Evolutionary conservation across 345 rosid genomes (phyloP).

Genomic region (Acer saccharum): DNA sequence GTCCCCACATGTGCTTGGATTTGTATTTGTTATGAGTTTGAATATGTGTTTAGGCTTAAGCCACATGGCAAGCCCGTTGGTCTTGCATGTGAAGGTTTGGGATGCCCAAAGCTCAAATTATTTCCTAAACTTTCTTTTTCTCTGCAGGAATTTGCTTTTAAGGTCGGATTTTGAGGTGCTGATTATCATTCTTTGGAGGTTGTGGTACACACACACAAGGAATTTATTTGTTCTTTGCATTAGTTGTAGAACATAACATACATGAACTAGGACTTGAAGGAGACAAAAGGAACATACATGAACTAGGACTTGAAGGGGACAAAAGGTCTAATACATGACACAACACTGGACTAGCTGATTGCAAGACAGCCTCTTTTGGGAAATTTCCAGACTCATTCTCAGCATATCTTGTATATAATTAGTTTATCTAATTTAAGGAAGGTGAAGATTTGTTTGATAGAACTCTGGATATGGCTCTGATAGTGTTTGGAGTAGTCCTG

Average conservation of each 20-base stretch:
- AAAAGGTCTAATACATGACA: background rate
- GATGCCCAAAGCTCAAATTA: no score
- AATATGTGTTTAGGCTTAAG: no score
- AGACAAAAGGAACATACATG: background rate
- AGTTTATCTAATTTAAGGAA: slow-evolving; percentile 1
- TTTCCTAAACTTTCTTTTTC: no score
- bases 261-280: background rate
- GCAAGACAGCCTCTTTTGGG: background rate
- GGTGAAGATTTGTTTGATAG: slow-evolving; percentile 43
- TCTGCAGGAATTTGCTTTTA: no score
- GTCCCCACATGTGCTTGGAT: no score
- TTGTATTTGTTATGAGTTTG: no score
- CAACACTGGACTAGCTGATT: background rate
- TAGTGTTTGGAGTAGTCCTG: slow-evolving; percentile 84
- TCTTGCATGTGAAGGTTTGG: no score
- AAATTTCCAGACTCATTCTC: slow-evolving; percentile 2
- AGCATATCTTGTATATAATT: no score
- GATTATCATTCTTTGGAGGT: no score
- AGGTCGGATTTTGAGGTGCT: no score
- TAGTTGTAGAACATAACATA: background rate
- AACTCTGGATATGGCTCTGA: slow-evolving; percentile 54
- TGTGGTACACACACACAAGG: no score
- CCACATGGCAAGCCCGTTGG: no score
- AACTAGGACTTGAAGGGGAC: background rate
- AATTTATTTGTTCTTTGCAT: background rate